These are phyloP conservation scores for Immersiella caudata DNA, from an alignment of 495 filamentous ascomycete genomes.

Conservation along the genomic window DNA sequence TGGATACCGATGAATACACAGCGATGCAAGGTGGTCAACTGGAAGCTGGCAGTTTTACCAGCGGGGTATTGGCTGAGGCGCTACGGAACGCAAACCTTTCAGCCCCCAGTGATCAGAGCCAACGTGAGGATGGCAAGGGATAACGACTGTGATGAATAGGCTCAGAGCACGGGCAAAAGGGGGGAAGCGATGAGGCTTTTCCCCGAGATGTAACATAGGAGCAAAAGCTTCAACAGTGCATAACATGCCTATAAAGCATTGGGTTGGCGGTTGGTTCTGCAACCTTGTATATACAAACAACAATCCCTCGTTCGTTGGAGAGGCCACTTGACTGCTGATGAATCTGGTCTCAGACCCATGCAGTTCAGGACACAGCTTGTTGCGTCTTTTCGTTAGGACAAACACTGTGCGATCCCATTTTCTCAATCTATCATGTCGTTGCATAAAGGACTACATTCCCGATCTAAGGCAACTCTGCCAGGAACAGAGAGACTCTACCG, in stretches of 20 bases:
- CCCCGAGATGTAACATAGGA: not conserved
- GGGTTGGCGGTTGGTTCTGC: not conserved
- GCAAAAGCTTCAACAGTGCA: not conserved
- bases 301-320: not conserved
- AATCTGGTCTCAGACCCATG: too few relatives aligned
- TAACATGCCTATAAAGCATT: not conserved
- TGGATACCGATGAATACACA: not conserved
- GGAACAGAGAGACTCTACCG: not conserved
- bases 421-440: not conserved
- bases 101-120: not conserved
- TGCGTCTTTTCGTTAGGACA: not conserved
- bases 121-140: slow-evolving; percentile 5
- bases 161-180: not conserved
- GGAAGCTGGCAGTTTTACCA: not conserved
- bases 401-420: not conserved
- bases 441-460: not conserved
- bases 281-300: not conserved
- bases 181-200: not conserved
- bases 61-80: slow-evolving; percentile 11
- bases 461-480: not conserved
- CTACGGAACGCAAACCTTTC: slow-evolving; percentile 5
- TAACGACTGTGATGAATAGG: not conserved
- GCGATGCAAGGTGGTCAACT: not conserved
- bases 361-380: too few relatives aligned
- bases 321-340: not conserved